Conservation (phyloP, 805 yeast species). For the Nakazawaea holstii region DNA sequence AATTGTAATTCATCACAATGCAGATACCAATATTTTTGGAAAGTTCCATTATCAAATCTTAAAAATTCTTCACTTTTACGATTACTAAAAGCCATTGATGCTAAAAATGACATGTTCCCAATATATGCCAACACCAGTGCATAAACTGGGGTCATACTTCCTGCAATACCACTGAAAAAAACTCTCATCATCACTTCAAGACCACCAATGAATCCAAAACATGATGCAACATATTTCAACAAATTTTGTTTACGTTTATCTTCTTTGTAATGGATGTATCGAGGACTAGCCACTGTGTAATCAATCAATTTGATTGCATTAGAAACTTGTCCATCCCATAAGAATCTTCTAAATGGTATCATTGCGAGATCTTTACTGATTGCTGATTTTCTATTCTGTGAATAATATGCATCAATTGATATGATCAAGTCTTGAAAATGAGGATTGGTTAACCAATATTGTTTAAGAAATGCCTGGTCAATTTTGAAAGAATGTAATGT, state of each 20-base stretch:
- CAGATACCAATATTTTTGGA: slow-evolving; percentile 56
- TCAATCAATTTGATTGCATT: slow-evolving; percentile 56
- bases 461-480: slow-evolving; percentile 15
- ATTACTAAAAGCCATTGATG: slow-evolving; percentile 38
- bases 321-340: slow-evolving; percentile 52
- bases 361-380: slow-evolving; percentile 39
- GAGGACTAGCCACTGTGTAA: slow-evolving; percentile 51
- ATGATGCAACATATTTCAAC: slow-evolving; percentile 36
- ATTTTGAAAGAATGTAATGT: slow-evolving; percentile 16
- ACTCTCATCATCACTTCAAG: slow-evolving; percentile 41
- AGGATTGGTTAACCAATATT: slow-evolving; percentile 21
- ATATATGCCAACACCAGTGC: slow-evolving; percentile 45
- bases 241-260: slow-evolving; percentile 24
- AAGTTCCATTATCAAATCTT: slow-evolving; percentile 61
- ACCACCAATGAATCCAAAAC: slow-evolving; percentile 33
- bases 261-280: slow-evolving; percentile 36
- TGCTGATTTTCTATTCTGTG: slow-evolving; percentile 13
- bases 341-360: slow-evolving; percentile 58
- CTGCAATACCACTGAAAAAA: slow-evolving; percentile 34
- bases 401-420: slow-evolving; percentile 21
- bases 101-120: slow-evolving; percentile 41
- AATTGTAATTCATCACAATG: slow-evolving; percentile 67
- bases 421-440: slow-evolving; percentile 18
- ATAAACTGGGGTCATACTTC: slow-evolving; percentile 30
- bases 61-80: slow-evolving; percentile 43